phyloP scores from a whole-genome alignment of 2,329 filamentous ascomycete genomes.

The Acephala macrosclerotiorum region DNA sequence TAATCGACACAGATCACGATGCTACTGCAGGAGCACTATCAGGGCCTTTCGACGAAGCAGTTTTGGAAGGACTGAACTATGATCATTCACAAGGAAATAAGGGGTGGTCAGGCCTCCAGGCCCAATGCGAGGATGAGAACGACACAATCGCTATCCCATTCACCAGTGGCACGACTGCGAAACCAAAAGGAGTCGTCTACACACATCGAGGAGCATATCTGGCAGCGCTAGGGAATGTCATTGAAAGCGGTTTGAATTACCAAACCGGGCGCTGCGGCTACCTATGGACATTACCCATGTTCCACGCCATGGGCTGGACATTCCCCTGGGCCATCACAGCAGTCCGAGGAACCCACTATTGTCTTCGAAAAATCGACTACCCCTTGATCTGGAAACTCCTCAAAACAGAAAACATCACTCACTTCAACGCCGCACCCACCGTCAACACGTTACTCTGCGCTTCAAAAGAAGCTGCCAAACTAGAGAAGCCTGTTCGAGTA shows the following conservation, averaged over 20 bases:
- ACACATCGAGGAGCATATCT: slow-evolving; percentile 90
- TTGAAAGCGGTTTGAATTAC: slow-evolving; percentile 86
- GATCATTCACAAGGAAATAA: slow-evolving; percentile 70
- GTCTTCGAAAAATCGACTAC: slow-evolving; percentile 94
- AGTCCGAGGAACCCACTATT: slow-evolving; percentile 93
- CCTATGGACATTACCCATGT: slow-evolving; percentile 92
- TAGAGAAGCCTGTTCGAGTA: slow-evolving; percentile 78
- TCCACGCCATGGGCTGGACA: slow-evolving; percentile 68
- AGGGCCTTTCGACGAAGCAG: slow-evolving; percentile 83
- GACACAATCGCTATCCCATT: slow-evolving; percentile 87
- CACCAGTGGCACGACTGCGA: slow-evolving; percentile 90
- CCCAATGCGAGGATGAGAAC: slow-evolving; percentile 75
- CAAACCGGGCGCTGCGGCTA: slow-evolving; percentile 76
- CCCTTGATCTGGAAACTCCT: slow-evolving; percentile 89
- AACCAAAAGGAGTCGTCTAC: slow-evolving; percentile 91
- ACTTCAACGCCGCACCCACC: slow-evolving; percentile 95
- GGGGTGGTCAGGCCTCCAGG: slow-evolving; percentile 80
- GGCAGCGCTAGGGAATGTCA: slow-evolving; percentile 82
- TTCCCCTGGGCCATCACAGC: slow-evolving; percentile 95
- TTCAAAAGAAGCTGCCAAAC: slow-evolving; percentile 73
- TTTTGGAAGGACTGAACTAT: slow-evolving; percentile 79
- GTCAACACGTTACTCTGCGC: slow-evolving; percentile 94
- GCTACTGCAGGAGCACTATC: slow-evolving; percentile 74
- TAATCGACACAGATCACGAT: slow-evolving; percentile 86
- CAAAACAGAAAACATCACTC: slow-evolving; percentile 86